phyloP scores from a whole-genome alignment of 2,329 filamentous ascomycete species.

The Penicillium thymicola region DNA sequence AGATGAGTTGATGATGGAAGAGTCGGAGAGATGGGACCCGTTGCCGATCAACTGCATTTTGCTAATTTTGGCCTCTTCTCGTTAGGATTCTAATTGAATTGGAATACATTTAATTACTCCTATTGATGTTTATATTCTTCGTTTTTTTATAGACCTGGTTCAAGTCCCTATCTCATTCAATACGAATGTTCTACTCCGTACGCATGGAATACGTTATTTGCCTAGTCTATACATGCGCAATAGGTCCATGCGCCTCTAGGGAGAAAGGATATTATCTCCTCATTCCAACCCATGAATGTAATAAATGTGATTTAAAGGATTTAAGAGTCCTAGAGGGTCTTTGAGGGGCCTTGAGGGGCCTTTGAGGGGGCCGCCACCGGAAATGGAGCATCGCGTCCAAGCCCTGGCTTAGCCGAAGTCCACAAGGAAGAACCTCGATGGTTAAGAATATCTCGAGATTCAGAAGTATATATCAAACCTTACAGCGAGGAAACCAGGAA shows the following conservation, averaged over 20 bases:
- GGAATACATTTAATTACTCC: not conserved
- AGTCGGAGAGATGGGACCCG: conserved; percentile 26
- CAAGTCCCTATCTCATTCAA: not conserved
- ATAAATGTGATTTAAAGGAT: not conserved
- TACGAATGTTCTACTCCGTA: not conserved
- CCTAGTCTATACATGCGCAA: not conserved
- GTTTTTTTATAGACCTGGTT: not conserved
- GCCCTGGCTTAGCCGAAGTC: conserved; percentile 8
- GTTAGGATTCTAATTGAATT: not conserved
- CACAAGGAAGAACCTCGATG: not conserved
- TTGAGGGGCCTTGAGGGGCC: not conserved
- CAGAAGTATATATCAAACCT: not conserved
- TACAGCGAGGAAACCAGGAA: not conserved
- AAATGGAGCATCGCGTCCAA: conserved; percentile 5
- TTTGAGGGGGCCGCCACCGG: not conserved
- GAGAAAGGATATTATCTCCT: not conserved
- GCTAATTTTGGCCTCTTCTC: not conserved
- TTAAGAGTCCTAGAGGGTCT: not conserved
- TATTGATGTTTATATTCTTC: not conserved
- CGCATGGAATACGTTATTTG: not conserved
- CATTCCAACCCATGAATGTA: conserved; percentile 3
- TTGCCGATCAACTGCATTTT: conserved; percentile 12
- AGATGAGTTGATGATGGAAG: conserved; percentile 14
- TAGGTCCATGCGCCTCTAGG: not conserved
- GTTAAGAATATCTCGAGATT: not conserved